These are phyloP conservation scores for Trypethelium eluteriae DNA, from an alignment of 495 filamentous ascomycete species.

Conservation along the genomic window DNA sequence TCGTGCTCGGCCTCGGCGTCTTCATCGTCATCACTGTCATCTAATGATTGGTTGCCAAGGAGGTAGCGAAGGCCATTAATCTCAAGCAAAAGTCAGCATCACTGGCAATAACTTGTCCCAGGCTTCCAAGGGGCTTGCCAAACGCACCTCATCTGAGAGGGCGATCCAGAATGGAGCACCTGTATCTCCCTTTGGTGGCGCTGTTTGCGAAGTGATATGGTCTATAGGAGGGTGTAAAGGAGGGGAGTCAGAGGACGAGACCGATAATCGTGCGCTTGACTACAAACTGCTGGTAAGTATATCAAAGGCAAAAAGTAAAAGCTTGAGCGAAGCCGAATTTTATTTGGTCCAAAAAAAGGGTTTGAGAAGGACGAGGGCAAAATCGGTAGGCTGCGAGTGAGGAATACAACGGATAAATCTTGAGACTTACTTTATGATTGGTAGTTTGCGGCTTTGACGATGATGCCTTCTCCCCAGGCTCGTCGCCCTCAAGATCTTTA, in stretches of 20 bases:
- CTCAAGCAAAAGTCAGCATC: not conserved
- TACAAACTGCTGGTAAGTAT: not conserved
- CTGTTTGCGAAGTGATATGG: not conserved
- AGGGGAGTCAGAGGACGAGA: not conserved
- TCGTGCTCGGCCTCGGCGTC: conserved; percentile 7
- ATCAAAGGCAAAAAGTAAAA: not conserved
- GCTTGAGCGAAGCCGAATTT: too few species aligned
- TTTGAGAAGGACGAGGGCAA: not conserved
- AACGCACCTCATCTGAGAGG: conserved; percentile 1
- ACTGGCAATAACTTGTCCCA: not conserved
- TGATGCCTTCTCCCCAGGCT: not conserved
- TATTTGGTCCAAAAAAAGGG: too few species aligned
- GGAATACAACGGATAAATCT: not conserved
- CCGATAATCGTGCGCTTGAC: not conserved
- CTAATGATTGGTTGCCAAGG: conserved; percentile 7
- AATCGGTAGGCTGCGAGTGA: not conserved
- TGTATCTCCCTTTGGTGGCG: not conserved
- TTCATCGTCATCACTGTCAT: conserved; percentile 7
- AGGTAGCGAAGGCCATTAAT: conserved; percentile 11
- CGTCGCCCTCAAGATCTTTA: conserved; percentile 2
- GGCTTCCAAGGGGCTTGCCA: not conserved
- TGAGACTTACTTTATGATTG: not conserved
- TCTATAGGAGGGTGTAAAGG: not conserved
- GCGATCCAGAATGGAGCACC: conserved; percentile 9
- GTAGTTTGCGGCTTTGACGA: not conserved